These are phyloP conservation scores for Microthyrium microscopicum DNA, from an alignment of 2,329 filamentous ascomycete genomes.

Conservation along the genomic window DNA sequence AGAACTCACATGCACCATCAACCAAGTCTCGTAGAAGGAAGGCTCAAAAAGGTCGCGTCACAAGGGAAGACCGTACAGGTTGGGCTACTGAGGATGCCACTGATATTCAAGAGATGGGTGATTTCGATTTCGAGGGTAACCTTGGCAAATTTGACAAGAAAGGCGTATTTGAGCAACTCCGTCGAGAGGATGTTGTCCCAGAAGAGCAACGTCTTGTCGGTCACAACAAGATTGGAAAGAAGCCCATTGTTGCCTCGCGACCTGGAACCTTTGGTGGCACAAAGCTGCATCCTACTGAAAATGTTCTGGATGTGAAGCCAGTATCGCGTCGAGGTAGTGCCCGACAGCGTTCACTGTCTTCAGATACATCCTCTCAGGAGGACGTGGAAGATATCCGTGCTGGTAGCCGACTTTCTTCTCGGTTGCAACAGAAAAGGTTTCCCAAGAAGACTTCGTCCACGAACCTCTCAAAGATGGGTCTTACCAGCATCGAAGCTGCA, in stretches of 20 bases:
- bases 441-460: slow-evolving; percentile 21
- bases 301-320: slow-evolving; percentile 52
- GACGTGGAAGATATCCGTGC: too few relatives aligned
- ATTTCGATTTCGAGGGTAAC: slow-evolving; percentile 84
- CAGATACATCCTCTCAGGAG: slow-evolving; percentile 6
- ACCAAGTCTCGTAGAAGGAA: slow-evolving; percentile 9
- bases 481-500: slow-evolving; percentile 22
- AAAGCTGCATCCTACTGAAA: slow-evolving; percentile 83
- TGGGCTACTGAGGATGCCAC: slow-evolving; percentile 96
- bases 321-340: slow-evolving; percentile 12
- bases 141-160: slow-evolving; percentile 92
- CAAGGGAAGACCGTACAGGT: slow-evolving; percentile 41
- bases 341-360: slow-evolving; percentile 19
- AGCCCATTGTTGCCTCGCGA: too few relatives aligned
- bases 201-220: slow-evolving; percentile 81
- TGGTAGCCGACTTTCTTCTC: slow-evolving; percentile 23
- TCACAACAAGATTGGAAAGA: slow-evolving; percentile 66
- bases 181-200: slow-evolving; percentile 74
- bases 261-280: slow-evolving; percentile 50
- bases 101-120: slow-evolving; percentile 80
- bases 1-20: slow-evolving; percentile 13
- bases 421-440: slow-evolving; percentile 21
- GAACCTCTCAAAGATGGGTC: too few relatives aligned
- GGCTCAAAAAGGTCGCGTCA: slow-evolving; percentile 20
- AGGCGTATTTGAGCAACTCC: slow-evolving; percentile 78